These are phyloP conservation scores for Persicaria tinctoria DNA, from an alignment of 148 eudicot species.

Conservation along the genomic window DNA sequence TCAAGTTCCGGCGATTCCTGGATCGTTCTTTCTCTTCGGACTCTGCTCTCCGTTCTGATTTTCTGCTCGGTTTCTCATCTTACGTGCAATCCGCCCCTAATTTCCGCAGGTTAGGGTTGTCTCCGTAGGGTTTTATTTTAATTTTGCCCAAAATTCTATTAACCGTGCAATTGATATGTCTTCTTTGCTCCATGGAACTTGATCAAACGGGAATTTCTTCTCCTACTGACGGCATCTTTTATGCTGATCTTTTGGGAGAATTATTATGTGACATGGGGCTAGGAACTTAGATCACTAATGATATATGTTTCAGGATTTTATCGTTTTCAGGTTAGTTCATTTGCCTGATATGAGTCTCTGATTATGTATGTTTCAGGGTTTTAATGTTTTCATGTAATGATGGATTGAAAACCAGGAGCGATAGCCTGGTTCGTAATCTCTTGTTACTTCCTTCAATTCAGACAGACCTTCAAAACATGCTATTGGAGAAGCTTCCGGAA, in stretches of 20 bases:
- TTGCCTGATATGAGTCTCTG: neutral
- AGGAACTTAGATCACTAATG: neutral
- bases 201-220: neutral
- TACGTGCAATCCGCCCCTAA: constrained; percentile 30
- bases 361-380: constrained; percentile 27
- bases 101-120: constrained; percentile 35
- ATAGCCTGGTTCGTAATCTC: constrained; percentile 42
- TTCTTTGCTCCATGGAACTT: too few relatives aligned
- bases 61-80: constrained; percentile 34
- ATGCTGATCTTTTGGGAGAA: neutral
- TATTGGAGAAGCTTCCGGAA: constrained; percentile 59
- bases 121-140: neutral
- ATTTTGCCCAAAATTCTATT: neutral
- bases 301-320: neutral
- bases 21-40: constrained; percentile 27
- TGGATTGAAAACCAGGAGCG: constrained; percentile 21
- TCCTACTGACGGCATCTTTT: neutral
- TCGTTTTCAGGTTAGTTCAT: neutral
- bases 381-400: constrained; percentile 31
- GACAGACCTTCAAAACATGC: constrained; percentile 33
- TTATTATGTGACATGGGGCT: neutral
- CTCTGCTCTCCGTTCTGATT: constrained; percentile 26
- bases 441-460: constrained; percentile 44
- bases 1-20: constrained; percentile 29
- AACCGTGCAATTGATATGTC: neutral